These are phyloP conservation scores for Anisodus tanguticus DNA, from an alignment of 257 asterid species.

Conservation along the genomic window DNA sequence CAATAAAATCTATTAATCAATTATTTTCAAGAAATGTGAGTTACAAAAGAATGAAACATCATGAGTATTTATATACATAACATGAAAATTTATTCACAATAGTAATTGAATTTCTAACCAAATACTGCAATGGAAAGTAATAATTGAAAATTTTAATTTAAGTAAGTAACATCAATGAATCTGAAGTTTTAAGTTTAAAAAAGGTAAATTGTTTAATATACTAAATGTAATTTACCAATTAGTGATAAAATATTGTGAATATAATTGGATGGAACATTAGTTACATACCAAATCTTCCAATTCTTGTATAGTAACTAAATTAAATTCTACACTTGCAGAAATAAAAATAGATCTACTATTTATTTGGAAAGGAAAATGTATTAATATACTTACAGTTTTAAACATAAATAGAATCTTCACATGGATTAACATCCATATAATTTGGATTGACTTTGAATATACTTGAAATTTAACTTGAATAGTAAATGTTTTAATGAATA, in stretches of 20 bases:
- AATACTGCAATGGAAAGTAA: not conserved
- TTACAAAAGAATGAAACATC: not conserved
- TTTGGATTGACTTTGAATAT: not conserved
- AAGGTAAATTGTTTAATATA: not conserved
- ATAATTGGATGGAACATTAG: not conserved
- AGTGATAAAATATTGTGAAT: not conserved
- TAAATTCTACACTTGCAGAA: not conserved
- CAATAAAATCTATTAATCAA: not conserved
- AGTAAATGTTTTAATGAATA: not conserved
- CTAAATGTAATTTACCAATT: not conserved
- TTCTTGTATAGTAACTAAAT: not conserved
- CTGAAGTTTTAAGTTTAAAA: not conserved
- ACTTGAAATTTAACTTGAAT: not conserved
- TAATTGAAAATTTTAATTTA: not conserved
- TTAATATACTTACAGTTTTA: not conserved
- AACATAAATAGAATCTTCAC: not conserved
- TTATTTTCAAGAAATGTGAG: not conserved
- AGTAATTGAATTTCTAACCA: not conserved
- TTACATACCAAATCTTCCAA: not conserved
- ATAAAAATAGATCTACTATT: not conserved
- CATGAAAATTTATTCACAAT: not conserved
- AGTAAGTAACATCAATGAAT: not conserved
- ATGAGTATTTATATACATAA: constrained; percentile 12
- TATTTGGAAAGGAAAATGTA: not conserved
- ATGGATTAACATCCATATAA: not conserved